Evolutionary conservation across 768 basidiomycete genomes (phyloP), one percentile per base, ranked within the genome.

Genomic region (Mycena maculata): DNA sequence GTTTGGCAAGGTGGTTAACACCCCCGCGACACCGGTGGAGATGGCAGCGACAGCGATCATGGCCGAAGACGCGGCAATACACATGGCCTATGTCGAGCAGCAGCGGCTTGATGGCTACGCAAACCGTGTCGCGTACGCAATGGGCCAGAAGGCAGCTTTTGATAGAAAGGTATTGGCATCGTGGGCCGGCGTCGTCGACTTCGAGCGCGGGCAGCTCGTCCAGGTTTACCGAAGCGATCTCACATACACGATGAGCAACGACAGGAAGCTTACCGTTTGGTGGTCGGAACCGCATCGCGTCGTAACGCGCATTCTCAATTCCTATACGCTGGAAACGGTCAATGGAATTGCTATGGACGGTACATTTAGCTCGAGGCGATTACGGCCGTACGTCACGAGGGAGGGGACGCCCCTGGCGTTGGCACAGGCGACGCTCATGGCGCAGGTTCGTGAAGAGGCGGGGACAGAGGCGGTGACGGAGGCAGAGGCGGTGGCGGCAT

Each of bases 41-140:
- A 11, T 41, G 5, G 65, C 55, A 0, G 63, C n/a, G 0, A 11
- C 42, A 0, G 25, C 31, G 15, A 16, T 71, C 0, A 44, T 38
- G 9, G 47, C 2, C 5, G 38, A 54, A 3, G 73, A 74, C 6
- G 58, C 54, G 15, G 60, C 50, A 2, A 18, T 60, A 0, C 80
- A 81, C 36, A 70, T 79, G 61, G 73, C 72, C 1, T 78, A 79
- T 50, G 76, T 73, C 0, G 73, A 42, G 5, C 77, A 79, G 60
- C 79, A 79, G 42, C 69, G 71, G 9, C 56, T 77, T 0, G 79
- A 81, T 41, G 77, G 75, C 1, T 76, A 77, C 56, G 62, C 70
- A 2, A 60, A 72, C 11, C 62, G 69, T 0, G 58, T 78, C 0
- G 36, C 57, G 5, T 76, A 80, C 25, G 73, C 77, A 5, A 11